Conservation (phyloP, 306 rosid genomes). For the Vigna mungo region DNA sequence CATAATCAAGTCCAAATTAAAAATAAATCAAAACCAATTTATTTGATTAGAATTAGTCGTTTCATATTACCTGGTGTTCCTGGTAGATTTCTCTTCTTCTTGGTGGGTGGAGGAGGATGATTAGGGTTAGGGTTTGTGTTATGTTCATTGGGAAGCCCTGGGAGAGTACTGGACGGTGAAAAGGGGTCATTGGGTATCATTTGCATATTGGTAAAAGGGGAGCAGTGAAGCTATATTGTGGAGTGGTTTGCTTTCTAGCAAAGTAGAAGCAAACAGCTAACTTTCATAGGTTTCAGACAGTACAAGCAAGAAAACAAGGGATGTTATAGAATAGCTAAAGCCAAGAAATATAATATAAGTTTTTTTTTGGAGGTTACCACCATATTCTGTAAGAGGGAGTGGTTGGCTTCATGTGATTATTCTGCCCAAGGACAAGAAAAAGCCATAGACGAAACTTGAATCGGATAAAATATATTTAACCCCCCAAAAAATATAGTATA, state of each 20-base stretch:
- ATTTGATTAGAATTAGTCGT: neutral
- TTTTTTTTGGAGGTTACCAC: constrained; percentile 46
- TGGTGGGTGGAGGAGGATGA: constrained; percentile 48
- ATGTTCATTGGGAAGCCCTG: constrained; percentile 54
- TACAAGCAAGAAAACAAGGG: constrained; percentile 55
- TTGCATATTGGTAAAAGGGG: constrained; percentile 34
- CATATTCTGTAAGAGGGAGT: constrained; percentile 30
- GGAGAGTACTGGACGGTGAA: constrained; percentile 59
- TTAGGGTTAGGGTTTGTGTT: constrained; percentile 63
- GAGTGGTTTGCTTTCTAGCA: neutral
- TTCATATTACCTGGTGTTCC: constrained; percentile 74
- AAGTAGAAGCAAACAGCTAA: constrained; percentile 49
- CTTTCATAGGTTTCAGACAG: constrained; percentile 51
- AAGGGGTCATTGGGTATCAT: constrained; percentile 67
- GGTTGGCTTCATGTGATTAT: constrained; percentile 36
- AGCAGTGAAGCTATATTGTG: constrained; percentile 17
- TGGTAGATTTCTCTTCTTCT: constrained; percentile 87
- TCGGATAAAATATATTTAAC: constrained; percentile 38
- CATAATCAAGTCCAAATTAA: neutral
- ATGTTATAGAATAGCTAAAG: constrained; percentile 38
- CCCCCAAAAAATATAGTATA: neutral
- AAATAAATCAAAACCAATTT: neutral
- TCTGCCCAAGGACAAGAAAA: constrained; percentile 64
- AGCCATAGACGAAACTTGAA: constrained; percentile 56
- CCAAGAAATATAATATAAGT: constrained; percentile 45